Evolutionary conservation across 177 flowering plant genomes (phyloP), one percentile per base, ranked within the genome.

Genomic region (Vitis hybrid): DNA sequence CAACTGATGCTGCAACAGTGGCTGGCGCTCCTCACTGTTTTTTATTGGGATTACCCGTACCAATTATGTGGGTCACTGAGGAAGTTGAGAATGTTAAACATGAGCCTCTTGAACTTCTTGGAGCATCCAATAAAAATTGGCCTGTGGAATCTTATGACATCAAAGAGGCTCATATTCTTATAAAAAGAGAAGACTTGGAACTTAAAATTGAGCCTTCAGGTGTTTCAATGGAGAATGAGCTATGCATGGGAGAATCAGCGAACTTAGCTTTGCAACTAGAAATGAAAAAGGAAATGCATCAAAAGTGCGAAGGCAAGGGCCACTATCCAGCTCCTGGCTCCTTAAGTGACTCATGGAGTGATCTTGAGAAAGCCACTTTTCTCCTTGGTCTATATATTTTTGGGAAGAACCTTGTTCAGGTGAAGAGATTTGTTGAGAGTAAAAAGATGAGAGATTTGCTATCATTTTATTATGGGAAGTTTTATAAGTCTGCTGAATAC

Each of bases 321-420:
- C 48, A 26, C 72, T 48, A 15, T 70, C 68, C 71, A 1, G 83
- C 81, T 67, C 93, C 93, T 49, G 90, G 86, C 1, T 68, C 73
- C 10, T 18, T 66, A 13, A 71, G 78, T 53, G 75, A 65, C 15
- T 9, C 79, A n/a, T 91, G 92, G 97, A 81, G 69, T 73, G 85
- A 83, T 61, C n/a, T 73, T 45, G 97, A 91, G 66, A 78, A 80
- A 66, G 78, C 74, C 56, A 74, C 79, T 70, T 85, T 91, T 81
- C 80, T 91, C 61, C 90, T 91, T 62, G 89, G 97, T 56, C 79
- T 91, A 19, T 89, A 91, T 75, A 86, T 88, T 18, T 89, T 89
- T 78, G 93, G 97, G 51, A 91, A 91, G 72, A 87, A 87, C 72
- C 83, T 91, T 60, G 73, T 72, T 74, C 84, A 76, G 59, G 83